These are phyloP conservation scores for Galerina marginata DNA, from an alignment of 768 basidiomycete species.

Conservation along the genomic window DNA sequence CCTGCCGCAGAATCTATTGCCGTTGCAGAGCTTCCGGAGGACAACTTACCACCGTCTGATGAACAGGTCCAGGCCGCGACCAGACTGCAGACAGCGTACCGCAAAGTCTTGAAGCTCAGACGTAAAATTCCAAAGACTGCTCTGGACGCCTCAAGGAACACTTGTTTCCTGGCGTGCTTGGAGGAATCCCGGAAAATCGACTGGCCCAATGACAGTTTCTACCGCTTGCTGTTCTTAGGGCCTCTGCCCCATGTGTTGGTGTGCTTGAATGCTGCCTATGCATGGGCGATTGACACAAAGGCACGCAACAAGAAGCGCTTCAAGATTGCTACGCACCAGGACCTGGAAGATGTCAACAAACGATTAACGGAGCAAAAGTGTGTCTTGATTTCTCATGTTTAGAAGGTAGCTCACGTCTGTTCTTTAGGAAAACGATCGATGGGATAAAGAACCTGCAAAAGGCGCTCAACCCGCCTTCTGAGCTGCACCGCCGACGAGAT, in stretches of 20 bases:
- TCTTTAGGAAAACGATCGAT: constrained; percentile 21
- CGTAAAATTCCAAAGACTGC: constrained; percentile 11
- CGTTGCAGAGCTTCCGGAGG: constrained; percentile 13
- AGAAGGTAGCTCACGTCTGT: neutral
- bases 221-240: constrained; percentile 26
- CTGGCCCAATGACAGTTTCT: constrained; percentile 24
- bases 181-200: constrained; percentile 19
- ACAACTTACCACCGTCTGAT: constrained; percentile 13
- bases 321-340: constrained; percentile 18
- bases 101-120: constrained; percentile 9
- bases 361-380: constrained; percentile 26
- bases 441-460: constrained; percentile 19
- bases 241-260: constrained; percentile 27
- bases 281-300: constrained; percentile 19
- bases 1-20: constrained; percentile 19
- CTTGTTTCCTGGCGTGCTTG: constrained; percentile 21
- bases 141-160: constrained; percentile 11
- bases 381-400: neutral
- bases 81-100: constrained; percentile 15
- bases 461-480: constrained; percentile 21
- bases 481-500: constrained; percentile 25
- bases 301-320: constrained; percentile 25
- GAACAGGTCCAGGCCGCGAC: constrained; percentile 16
- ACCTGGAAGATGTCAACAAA: constrained; percentile 26
- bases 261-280: constrained; percentile 22